Evolutionary conservation across 1,284 basidiomycete genomes (phyloP), one percentile per base, ranked within the genome.

Genomic region (Irpex sp.): DNA sequence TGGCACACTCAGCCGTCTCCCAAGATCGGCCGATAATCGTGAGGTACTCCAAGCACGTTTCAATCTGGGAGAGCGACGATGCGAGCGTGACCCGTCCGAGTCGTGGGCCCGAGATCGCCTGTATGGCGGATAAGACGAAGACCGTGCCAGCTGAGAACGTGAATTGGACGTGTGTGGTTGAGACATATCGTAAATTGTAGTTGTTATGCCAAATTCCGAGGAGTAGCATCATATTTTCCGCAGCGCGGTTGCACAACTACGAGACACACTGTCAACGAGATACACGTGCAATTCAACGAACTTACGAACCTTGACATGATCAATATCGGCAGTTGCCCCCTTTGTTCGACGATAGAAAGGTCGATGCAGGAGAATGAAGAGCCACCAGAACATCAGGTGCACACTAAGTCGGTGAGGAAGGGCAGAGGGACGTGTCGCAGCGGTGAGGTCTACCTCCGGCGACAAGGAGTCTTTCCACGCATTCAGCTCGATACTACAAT

Each of bases 131-230:
- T 19, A 88, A 77, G 9, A 88, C 76, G 69, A 81, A 86, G 17
- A 87, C 78, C 0, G 87, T 90, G 15, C 87, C 88, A 0, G 88
- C 86, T 5, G 83, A 82, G 71, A 89, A 91, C 57, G 85, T 77
- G 53, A 83, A 81, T 68, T 90, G 87, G 33, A 87, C 78, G 55
- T 87, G 76, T 4, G 87, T 87, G 53, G 89, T 81, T 0, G 88
- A 85, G 15, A 81, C 78, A 67, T 83, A 88, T 33, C 88, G 85
- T 3, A 90, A 75, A 0, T 79, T 78, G 68, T 89, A 89, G 15
- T 84, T 78, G 7, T 74, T 73, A 54, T 82, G 78, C 83, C 85
- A 90, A 1, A 82, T 81, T 1, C 75, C 77, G 2, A 85, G 75
- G 0, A 89, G 77, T 9, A 84, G 79, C 72, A 90, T 83, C 62